phyloP scores from a whole-genome alignment of 441 rosid species.

The Erodium texanum region DNA sequence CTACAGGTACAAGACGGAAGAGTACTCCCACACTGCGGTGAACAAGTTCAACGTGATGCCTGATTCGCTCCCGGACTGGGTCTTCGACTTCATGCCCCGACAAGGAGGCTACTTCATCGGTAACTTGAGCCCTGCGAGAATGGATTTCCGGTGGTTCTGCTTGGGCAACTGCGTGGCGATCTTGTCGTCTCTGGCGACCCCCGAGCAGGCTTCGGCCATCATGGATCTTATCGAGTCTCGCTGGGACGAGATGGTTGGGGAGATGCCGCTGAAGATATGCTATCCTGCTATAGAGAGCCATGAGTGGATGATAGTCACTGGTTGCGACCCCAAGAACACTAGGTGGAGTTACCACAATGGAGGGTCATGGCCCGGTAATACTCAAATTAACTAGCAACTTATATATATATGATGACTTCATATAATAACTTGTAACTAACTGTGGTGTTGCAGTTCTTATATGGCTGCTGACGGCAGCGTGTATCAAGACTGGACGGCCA shows the following conservation, averaged over 20 bases:
- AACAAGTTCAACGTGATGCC: slow-evolving; percentile 60
- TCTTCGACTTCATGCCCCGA: slow-evolving; percentile 78
- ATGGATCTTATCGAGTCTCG: slow-evolving; percentile 93
- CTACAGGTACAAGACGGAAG: slow-evolving; percentile 89
- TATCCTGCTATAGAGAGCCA: slow-evolving; percentile 86
- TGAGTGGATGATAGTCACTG: slow-evolving; percentile 75
- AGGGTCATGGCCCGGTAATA: slow-evolving; percentile 96
- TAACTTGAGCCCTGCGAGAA: slow-evolving; percentile 81
- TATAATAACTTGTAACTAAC: no score
- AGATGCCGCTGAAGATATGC: slow-evolving; percentile 86
- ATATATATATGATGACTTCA: no score
- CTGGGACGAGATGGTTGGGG: slow-evolving; percentile 88
- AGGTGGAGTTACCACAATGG: slow-evolving; percentile 97
- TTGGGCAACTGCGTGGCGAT: slow-evolving; percentile 89
- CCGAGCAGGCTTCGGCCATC: slow-evolving; percentile 75
- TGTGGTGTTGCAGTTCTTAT: slow-evolving; percentile 45
- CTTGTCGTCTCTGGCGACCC: slow-evolving; percentile 80
- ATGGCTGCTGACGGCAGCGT: slow-evolving; percentile 87
- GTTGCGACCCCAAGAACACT: slow-evolving; percentile 90
- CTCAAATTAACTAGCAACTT: no score
- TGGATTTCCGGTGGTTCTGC: slow-evolving; percentile 95
- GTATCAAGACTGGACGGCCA: slow-evolving; percentile 82
- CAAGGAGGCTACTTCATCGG: slow-evolving; percentile 84
- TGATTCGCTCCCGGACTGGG: slow-evolving; percentile 90
- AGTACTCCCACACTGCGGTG: slow-evolving; percentile 75